Base-by-base conservation (phyloP, 2,329 filamentous ascomycete species). In the Cryphonectria carpinicola region DNA sequence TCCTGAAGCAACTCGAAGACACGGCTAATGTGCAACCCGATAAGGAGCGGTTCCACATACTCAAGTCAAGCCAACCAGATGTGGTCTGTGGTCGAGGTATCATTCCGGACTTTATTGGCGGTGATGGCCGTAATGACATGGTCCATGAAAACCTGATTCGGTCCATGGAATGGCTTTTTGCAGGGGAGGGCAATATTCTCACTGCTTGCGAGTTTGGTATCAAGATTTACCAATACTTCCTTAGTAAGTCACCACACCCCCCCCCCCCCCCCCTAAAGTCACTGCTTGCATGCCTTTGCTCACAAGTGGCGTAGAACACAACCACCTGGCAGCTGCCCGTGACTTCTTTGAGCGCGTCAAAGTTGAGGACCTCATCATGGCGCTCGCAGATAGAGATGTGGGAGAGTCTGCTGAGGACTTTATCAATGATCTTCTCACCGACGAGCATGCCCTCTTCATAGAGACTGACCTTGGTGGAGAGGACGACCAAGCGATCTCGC, bases 81-180 rank as follows among this genome's bases (percentile, higher is more conserved):
- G 83, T 90, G 66, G 84, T 84, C 60, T 85, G 86, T 43, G 88
- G 92, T 39, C 87, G 90, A 46, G 85, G 87, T n/a, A 87, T 97
- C 69, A 89, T 87, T 77, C 83, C 87, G 7, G 89, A 92, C 71
- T 93, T 97, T 76, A 88, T 95, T 67, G 90, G 90, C 4, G 88
- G 89, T 1, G 91, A 95, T 73, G 69, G 69, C 14, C 69, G 69
- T 17, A 72, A 72, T 28, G 71, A 72, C 43, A 61, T 72, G 19
- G 63, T 72, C 5, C 71, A 72, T 35, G 88, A 91, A 75, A 80
- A 86, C 46, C 85, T 97, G 66, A 93, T 98, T 62, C 88, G 92
- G 70, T 90, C 92, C 52, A 82, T 98, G 71, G 93, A 97, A 77
- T 98, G 95, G 95, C 90, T 95, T 78, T 83, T 93, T 70, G 86